Evolutionary conservation across 495 filamentous ascomycete genomes (phyloP), one percentile per base, ranked within the genome.

Genomic region (Penicillium diatomitis): DNA sequence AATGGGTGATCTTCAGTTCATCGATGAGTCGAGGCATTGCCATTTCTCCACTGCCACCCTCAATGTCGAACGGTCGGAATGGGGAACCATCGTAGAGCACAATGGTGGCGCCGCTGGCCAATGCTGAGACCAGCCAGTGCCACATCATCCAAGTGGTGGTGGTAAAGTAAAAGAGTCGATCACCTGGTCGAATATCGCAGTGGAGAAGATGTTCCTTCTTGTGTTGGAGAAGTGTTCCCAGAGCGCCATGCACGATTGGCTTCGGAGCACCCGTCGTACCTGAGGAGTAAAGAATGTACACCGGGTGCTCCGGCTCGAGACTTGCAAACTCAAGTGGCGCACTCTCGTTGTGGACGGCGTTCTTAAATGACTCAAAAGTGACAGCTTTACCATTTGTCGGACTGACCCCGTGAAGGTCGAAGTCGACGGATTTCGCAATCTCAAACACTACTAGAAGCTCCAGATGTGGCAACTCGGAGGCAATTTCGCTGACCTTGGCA

Each of bases 111-210:
- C 89, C 90, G 46, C 78, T 81, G 8, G 87, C 84, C 6, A 95
- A 77, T 0, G 79, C 87, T 4, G 87, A 90, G 12, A 95, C 80
- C 38, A 89, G 80, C 90, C 90, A 95, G 63, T 95, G 90, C 86
- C 88, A 92, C 90, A 95, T 96, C 89, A 95, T 92, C 88, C 86
- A 92, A 4, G 90, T 94, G 31, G 80, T 83, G 3, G 90, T 95
- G 2, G 90, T 95, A 61, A 88, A 95, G 67, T 92, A 95, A 69
- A 80, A 91, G 51, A 87, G 76, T 3, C 80, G 73, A 50, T 82
- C 79, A 9, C 77, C 74, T 0, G 78, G 76, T 5, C 69, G 71
- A 54, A 96, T 81, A 29, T 86, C 83, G 59, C 84, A 85, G 64
- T 96, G 90, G 12, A 96, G 72, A 47, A 81, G 73, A 62, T 91